A percentile compares a stretch with the other conserved stretches of the same genome.
Conservation (phyloP, 202 grass and related monocot genomes). For the Cymbopogon flexuosus region DNA sequence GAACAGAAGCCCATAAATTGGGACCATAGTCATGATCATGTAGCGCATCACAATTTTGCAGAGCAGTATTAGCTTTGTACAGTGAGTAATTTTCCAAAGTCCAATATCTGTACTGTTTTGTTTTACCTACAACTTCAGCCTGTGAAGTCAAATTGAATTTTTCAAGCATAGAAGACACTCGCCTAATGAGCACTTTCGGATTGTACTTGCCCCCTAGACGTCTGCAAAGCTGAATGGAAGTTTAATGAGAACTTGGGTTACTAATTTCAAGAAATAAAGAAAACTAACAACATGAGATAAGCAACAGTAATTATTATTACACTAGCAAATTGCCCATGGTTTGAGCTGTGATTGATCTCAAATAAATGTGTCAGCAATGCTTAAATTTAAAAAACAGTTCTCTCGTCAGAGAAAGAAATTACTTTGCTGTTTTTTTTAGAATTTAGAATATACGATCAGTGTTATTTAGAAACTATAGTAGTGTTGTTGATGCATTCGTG, state of each 20-base stretch:
- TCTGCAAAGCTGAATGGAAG: slow-evolving; percentile 54
- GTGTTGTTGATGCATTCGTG: neutral
- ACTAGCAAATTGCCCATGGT: neutral
- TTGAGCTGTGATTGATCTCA: neutral
- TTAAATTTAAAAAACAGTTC: too few relatives aligned
- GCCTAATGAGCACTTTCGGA: slow-evolving; percentile 46
- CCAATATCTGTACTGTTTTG: slow-evolving; percentile 73
- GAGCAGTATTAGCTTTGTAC: slow-evolving; percentile 41
- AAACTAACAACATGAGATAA: slow-evolving; percentile 34
- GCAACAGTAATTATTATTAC: neutral
- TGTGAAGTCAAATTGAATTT: slow-evolving; percentile 63
- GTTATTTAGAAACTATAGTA: neutral
- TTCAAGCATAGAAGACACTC: slow-evolving; percentile 51
- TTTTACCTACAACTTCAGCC: slow-evolving; percentile 54
- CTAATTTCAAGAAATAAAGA: slow-evolving; percentile 22
- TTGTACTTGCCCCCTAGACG: slow-evolving; percentile 45
- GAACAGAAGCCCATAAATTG: slow-evolving; percentile 35
- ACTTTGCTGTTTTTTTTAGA: neutral
- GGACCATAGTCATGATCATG: slow-evolving; percentile 24
- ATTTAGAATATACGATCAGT: neutral
- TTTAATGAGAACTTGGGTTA: slow-evolving; percentile 26
- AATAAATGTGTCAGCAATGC: neutral
- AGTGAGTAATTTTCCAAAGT: slow-evolving; percentile 55
- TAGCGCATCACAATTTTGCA: slow-evolving; percentile 38
- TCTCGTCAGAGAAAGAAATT: neutral